Evolutionary conservation across 139 green algal genomes (phyloP), one percentile per base, ranked within the genome.

Genomic region (Micromonas commoda): DNA sequence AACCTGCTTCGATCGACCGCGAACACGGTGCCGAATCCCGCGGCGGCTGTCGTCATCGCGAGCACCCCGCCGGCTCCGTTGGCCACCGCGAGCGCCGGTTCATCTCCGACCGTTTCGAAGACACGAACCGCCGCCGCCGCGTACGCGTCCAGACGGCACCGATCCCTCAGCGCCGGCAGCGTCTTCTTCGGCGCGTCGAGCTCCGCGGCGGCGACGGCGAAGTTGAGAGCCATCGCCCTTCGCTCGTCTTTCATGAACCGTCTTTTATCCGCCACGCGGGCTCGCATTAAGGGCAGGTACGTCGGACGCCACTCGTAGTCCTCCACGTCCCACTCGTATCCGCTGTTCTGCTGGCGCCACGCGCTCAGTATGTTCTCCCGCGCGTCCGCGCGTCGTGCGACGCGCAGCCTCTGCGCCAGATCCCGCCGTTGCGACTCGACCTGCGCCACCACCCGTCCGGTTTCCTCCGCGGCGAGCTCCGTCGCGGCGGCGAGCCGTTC

Each of bases 241-340:
- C 60, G 20, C 31, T n/a, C 63, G 6, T 81, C 76, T 2, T 32
- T 31, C 63, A 61, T 16, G 35, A 81, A 81, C 53, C 31, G 20
- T 20, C 23, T 34, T 19, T 9, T 19, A 3, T 77, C 67, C 21
- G 71, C 21, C 57, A 60, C 57, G 3, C 35, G 23, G 33, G 80
- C 64, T 31, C 82, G 82, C 79, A 89, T 87, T 51, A 32, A 57
- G 0, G 89, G 86, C 20, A 91, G 74, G 79, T 85, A 94, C 20
- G 90, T 94, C 28, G 89, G 87, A 24, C 88, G 76, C 88, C 90
- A 94, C 37, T 91, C 86, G 35, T 87, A 90, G 81, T 94, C 90
- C 16, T 91, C 87, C 20, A 87, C 77, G 35, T 94, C 89, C 86
- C 86, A 93, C 20, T 89, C 83, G 0, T 84, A 86, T 1, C 76